These are phyloP conservation scores for Yamadazyma triangularis DNA, from an alignment of 1,139 yeast species.

Conservation along the genomic window DNA sequence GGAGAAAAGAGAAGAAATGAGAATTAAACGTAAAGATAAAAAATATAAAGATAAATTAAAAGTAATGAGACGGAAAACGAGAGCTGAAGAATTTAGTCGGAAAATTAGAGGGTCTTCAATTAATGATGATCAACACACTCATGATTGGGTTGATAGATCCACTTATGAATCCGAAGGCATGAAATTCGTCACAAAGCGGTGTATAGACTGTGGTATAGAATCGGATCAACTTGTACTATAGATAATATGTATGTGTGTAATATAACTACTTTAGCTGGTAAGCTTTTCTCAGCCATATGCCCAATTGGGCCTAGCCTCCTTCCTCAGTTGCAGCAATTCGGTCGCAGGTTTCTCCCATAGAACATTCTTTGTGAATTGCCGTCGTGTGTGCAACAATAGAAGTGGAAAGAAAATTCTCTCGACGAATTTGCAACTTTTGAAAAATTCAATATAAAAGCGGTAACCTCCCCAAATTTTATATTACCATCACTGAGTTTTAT, in stretches of 20 bases:
- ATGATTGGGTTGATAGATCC: conserved; percentile 67
- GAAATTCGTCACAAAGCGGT: conserved; percentile 52
- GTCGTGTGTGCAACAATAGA: conserved; percentile 18
- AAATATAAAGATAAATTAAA: conserved; percentile 68
- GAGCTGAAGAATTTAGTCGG: conserved; percentile 88
- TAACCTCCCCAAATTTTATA: background rate
- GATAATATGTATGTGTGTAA: background rate
- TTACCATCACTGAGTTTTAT: conserved; percentile 1
- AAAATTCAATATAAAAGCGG: background rate
- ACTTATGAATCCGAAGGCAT: conserved; percentile 38
- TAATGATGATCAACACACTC: conserved; percentile 58
- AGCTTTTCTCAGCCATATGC: too few relatives aligned
- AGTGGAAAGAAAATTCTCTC: conserved; percentile 31
- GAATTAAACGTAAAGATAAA: conserved; percentile 71
- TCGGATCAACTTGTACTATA: conserved; percentile 54
- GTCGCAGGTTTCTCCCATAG: too few relatives aligned
- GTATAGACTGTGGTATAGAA: conserved; percentile 81
- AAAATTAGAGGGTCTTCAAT: conserved; percentile 52
- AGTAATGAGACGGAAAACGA: conserved; percentile 85
- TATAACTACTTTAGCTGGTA: too few relatives aligned
- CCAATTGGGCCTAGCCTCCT: too few relatives aligned
- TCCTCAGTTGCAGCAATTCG: too few relatives aligned
- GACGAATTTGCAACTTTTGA: conserved; percentile 12
- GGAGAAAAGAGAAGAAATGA: conserved; percentile 72
- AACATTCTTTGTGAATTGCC: background rate